Evolutionary conservation across 331 rosid species (phyloP), one percentile per base, ranked within the genome.

Genomic region (Cydonia oblonga): DNA sequence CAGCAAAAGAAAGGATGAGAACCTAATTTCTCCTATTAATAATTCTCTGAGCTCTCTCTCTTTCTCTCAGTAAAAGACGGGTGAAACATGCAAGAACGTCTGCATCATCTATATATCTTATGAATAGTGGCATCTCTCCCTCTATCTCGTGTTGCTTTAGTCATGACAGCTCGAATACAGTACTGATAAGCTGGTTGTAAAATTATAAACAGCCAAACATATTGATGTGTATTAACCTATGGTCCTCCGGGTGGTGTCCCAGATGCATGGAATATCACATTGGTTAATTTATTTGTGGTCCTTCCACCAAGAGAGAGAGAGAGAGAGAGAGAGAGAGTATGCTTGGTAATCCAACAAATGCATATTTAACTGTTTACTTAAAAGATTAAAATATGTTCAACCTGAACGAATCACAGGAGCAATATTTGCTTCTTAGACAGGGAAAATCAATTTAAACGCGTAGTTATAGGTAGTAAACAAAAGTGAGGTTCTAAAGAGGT

Each of bases 361-460:
- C 63, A 57, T 1, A 14, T 57, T 23, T 59, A 25, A 24, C n/a
- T 26, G 64, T 14, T 15, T 25, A 25, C 35, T 59, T 25, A 59
- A 69, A 71, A 71, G 65, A 64, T 10, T 22, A 11, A 56, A 56
- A 75, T 18, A 68, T 71, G 69, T 72, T 74, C 87, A 76, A 78
- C 83, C 67, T 71, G 81, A 81, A 83, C 77, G 62, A 74, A 85
- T 74, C 75, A 77, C 86, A 78, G 78, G 68, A 84, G 74, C 71
- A 80, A 80, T 66, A 84, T 75, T 58, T 52, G 54, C 75, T 71
- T 71, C 73, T 56, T 72, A 73, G 72, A 56, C 19, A 14, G 9
- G 62, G 62, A 49, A 57, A 57, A 11, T 57, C 62, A 57, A 59
- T 49, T 59, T 25, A 25, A 59, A 59, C 64, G 25, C 64, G 29